Percentiles rank a stretch among this genome's conserved stretches.
phyloP scores from a whole-genome alignment of 495 filamentous ascomycete genomes.

The Trypethelium eluteriae region DNA sequence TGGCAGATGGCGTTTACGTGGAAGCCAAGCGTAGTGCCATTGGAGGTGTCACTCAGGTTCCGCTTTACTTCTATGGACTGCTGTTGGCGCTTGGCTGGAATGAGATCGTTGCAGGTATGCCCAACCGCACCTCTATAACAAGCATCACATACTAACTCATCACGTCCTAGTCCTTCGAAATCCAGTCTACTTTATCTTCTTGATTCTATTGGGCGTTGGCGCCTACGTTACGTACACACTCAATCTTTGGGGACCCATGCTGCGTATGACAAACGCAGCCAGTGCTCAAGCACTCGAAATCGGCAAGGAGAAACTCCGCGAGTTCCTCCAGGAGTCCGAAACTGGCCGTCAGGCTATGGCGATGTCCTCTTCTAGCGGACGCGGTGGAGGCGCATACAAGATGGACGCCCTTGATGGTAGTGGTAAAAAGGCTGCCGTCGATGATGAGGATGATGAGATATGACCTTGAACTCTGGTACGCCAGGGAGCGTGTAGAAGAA shows the following conservation, averaged over 20 bases:
- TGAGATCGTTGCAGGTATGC: slow-evolving; percentile 81
- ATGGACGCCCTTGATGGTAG: slow-evolving; percentile 3
- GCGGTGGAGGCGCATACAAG: slow-evolving; percentile 10
- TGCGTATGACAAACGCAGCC: slow-evolving; percentile 88
- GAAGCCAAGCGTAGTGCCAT: slow-evolving; percentile 96
- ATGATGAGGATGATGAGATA: slow-evolving; percentile 15
- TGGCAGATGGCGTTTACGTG: slow-evolving; percentile 91
- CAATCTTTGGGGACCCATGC: slow-evolving; percentile 91
- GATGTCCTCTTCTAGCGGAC: slow-evolving; percentile 44
- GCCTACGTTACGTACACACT: slow-evolving; percentile 86
- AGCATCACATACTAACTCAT: slow-evolving; percentile 18
- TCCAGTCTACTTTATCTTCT: slow-evolving; percentile 81
- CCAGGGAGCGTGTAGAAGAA: not conserved
- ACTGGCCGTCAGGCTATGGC: slow-evolving; percentile 72
- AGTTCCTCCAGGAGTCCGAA: slow-evolving; percentile 75
- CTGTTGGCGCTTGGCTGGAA: slow-evolving; percentile 93
- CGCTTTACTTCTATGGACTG: slow-evolving; percentile 86
- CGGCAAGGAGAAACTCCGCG: slow-evolving; percentile 77
- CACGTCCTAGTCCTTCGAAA: slow-evolving; percentile 68
- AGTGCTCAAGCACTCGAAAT: slow-evolving; percentile 77
- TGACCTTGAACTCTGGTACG: not conserved
- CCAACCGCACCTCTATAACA: slow-evolving; percentile 13
- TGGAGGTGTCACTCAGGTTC: slow-evolving; percentile 88
- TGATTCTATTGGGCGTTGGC: slow-evolving; percentile 64
- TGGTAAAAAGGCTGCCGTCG: slow-evolving; percentile 7